Evolutionary conservation across 257 asterid genomes (phyloP), one percentile per base, ranked within the genome.

Genomic region (Nicotiana tomentosiformis): DNA sequence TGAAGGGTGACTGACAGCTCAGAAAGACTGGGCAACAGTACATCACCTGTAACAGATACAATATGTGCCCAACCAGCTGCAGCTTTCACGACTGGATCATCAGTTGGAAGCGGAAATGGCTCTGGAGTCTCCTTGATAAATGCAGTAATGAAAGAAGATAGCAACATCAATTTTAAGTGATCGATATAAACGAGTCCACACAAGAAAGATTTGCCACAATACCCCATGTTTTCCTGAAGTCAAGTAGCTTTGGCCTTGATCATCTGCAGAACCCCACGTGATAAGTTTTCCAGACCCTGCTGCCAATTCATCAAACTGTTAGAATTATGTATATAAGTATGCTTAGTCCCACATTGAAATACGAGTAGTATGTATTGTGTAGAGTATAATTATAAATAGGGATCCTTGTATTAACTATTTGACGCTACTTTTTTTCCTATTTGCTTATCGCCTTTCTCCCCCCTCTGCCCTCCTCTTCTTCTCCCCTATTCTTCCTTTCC

Each of bases 1-100:
- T 37, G 82, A 58, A 15, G 10, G 37, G 20, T 72, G 18, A 29
- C 39, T 61, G 29, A 30, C 74, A 16, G 61, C 15, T 43, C 64
- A 66, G 35, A 18, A 70, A 33, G 30, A 29, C 49, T 49, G 35
- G 35, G 51, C 10, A 4, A 55, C 1, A 60, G 39, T 32, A 14
- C 72, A 35, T 77, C 86, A 92, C 98, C 97, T 86, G 98, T 91
- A 32, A 90, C 82, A 56, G 94, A 89, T 79, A 88, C 91, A 87
- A 94, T 91, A 83, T 93, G 95, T 74, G 95, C 98, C 97, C 95
- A 93, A 82, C 97, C 93, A 81, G 94, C 98, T 69, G 94, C 91
- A 86, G 95, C 97, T 88, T 87, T 86, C 82, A 85, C 20, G 16
- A 91, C 83, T 46, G 87, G 90, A 84, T 90, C 91, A 62, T 86